Evolutionary conservation across 352 stramenopile genomes (phyloP).

Genomic region (Globisporangium yorkense): DNA sequence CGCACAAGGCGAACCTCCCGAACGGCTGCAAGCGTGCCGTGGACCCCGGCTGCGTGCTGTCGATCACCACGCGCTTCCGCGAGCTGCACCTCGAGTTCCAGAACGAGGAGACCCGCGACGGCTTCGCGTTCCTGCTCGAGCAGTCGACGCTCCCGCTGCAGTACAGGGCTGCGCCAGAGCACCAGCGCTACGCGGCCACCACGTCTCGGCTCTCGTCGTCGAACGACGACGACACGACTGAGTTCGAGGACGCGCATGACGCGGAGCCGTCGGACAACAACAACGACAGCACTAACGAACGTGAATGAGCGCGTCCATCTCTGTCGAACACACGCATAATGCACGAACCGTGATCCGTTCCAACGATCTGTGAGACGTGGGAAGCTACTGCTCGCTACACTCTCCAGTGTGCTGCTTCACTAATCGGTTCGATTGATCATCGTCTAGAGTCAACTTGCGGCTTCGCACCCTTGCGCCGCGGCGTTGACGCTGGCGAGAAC

Average conservation of each 20-base stretch:
- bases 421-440: too few relatives aligned
- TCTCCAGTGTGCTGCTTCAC: too few relatives aligned
- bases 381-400: too few relatives aligned
- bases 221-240: slow-evolving; percentile 6
- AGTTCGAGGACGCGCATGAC: slow-evolving; percentile 11
- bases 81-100: slow-evolving; percentile 70
- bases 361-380: neutral
- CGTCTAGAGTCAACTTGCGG: slow-evolving; percentile 5
- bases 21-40: slow-evolving; percentile 48
- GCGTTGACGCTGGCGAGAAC: slow-evolving; percentile 21
- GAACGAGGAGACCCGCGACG: slow-evolving; percentile 57
- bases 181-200: slow-evolving; percentile 11
- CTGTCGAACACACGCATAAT: neutral
- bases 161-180: slow-evolving; percentile 1
- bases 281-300: slow-evolving; percentile 4
- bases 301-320: slow-evolving; percentile 10
- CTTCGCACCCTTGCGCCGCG: slow-evolving; percentile 24
- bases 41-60: slow-evolving; percentile 49
- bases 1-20: slow-evolving; percentile 30
- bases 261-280: neutral
- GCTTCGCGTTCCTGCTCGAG: slow-evolving; percentile 62
- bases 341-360: too few relatives aligned
- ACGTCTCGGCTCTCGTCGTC: slow-evolving; percentile 10
- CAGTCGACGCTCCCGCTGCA: slow-evolving; percentile 52
- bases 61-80: slow-evolving; percentile 50